Evolutionary conservation across 2,329 filamentous ascomycete species (phyloP), one percentile per base, ranked within the genome.

Genomic region (Fusarium floridanum): DNA sequence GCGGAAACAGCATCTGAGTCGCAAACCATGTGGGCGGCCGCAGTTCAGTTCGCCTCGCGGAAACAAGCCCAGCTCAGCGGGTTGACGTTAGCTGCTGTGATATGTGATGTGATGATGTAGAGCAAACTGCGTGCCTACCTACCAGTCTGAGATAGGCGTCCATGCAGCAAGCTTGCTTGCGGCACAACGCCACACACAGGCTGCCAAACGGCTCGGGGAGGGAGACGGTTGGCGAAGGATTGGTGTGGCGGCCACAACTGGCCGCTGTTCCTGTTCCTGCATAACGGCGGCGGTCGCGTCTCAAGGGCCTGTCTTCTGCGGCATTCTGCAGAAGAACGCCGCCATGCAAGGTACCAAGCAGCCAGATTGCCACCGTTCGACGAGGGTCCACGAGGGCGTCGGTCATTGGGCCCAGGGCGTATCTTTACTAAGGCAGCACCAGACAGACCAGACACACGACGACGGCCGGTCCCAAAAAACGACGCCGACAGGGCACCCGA

Each of bases 211-310:
- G 39, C 39, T 16, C 20, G 32, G 29, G 22, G 32, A 50, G 36
- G 12, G 41, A 45, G 22, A 50, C 39, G 64, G 56, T 29, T 71
- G 66, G 64, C 67, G 66, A 68, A 66, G 71, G 63, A 62, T 70
- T 65, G 61, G 60, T 64, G 67, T 70, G 65, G 64, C 66, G 64
- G 66, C 61, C 70, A 77, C 64, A 71, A 72, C 68, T 76, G 76
- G 68, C 68, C 66, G 61, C 67, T 61, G 75, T 76, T 78, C 76
- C 71, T 78, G 77, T 79, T 79, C 77, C 77, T 79, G 77, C 77
- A 79, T 79, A 71, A 74, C 67, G 68, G 76, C 70, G 74, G 67
- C 67, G 74, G 70, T 70, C 72, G 65, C 70, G 71, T 71, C 73
- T 60, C 32, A 64, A 37, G 60, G 70, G 53, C 65, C 67, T 67